Evolutionary conservation across 768 basidiomycete genomes (phyloP).

Genomic region (Glaciozyma martinii): DNA sequence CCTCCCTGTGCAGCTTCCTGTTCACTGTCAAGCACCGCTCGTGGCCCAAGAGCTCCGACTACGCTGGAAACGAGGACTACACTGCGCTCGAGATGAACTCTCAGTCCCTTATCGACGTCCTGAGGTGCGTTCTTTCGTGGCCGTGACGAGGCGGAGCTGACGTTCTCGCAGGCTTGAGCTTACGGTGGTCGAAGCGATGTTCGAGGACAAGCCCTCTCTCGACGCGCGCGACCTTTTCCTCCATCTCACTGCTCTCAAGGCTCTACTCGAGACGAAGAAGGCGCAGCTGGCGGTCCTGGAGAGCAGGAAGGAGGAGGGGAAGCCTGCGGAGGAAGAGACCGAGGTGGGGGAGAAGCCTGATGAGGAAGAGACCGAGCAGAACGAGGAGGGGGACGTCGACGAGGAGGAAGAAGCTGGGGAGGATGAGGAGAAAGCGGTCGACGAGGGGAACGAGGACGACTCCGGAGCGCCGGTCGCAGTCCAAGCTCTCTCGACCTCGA

Average conservation of each 20-base stretch:
- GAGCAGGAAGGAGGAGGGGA: too few species aligned
- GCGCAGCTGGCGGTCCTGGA: background rate
- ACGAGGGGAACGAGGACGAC: too few species aligned
- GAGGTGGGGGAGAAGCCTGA: background rate
- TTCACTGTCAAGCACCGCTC: background rate
- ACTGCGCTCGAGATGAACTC: background rate
- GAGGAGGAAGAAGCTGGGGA: background rate
- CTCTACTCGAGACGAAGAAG: conserved; percentile 41
- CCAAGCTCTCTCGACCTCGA: background rate
- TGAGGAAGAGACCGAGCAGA: background rate
- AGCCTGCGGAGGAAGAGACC: too few species aligned
- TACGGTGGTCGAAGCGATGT: conserved; percentile 1
- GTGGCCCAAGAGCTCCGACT: conserved; percentile 2
- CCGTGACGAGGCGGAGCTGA: background rate
- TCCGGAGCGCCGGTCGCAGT: background rate
- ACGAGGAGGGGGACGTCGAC: background rate
- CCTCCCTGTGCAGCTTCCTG: background rate
- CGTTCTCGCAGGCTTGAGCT: background rate
- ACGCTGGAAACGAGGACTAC: background rate
- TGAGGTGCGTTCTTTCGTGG: background rate
- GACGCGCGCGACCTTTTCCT: conserved; percentile 35
- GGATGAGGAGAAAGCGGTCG: background rate
- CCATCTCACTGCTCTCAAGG: conserved; percentile 46
- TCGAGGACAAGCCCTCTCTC: conserved; percentile 13
- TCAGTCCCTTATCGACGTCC: background rate